Percentiles rank a stretch among this genome's conserved stretches.
Conservation (phyloP, 2,329 filamentous ascomycete species). For the Neopestalotiopsis clavispora region DNA sequence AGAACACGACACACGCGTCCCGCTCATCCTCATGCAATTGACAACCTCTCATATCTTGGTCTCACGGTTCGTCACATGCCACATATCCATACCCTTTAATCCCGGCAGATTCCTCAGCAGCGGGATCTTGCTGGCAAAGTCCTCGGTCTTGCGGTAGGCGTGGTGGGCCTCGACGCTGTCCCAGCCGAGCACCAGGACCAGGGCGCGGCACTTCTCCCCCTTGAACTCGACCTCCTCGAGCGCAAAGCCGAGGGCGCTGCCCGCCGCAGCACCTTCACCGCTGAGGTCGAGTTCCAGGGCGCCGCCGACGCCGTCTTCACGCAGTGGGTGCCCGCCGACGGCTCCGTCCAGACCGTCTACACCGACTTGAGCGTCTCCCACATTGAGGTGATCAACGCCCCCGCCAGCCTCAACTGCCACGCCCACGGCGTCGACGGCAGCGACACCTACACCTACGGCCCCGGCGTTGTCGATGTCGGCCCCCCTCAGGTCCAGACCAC, state of each 20-base stretch:
- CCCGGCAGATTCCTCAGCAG: conserved; percentile 21
- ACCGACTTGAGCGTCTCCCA: conserved; percentile 14
- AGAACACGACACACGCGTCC: not conserved
- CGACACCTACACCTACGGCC: conserved; percentile 10
- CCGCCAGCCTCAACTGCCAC: conserved; percentile 8
- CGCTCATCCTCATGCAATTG: not conserved
- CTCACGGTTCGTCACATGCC: conserved; percentile 9
- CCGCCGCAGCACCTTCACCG: not conserved
- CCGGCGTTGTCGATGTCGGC: conserved; percentile 11
- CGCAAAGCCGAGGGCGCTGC: conserved; percentile 21
- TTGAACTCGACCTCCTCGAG: conserved; percentile 24
- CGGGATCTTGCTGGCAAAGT: conserved; percentile 21
- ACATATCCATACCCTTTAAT: conserved; percentile 13
- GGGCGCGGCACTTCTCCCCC: conserved; percentile 22
- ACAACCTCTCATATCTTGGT: not conserved
- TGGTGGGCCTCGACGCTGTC: conserved; percentile 23
- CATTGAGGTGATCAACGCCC: not conserved
- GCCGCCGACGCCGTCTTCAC: conserved; percentile 8
- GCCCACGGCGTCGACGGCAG: conserved; percentile 13
- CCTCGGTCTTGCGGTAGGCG: conserved; percentile 23
- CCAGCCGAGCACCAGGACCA: conserved; percentile 29
- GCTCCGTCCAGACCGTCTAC: not conserved
- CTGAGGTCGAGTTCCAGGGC: conserved; percentile 5
- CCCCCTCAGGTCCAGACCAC: conserved; percentile 11
- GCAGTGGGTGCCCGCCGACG: conserved; percentile 7